These are phyloP conservation scores for Phytomonas francai DNA, from an alignment of 208 protist species.

Conservation along the genomic window DNA sequence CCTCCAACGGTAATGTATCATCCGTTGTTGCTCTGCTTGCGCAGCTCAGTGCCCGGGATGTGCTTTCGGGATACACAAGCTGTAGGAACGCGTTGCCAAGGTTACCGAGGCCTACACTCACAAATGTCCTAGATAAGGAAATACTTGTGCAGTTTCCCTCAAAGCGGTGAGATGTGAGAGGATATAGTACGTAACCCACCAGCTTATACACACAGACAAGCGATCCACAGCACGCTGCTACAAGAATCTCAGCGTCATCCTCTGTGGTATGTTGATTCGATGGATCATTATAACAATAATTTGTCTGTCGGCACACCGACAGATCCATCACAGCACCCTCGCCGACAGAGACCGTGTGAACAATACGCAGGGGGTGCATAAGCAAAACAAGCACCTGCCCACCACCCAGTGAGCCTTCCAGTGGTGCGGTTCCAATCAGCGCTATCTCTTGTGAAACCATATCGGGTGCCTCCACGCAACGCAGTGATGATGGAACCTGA, in stretches of 20 bases:
- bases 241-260: constrained; percentile 3
- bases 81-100: constrained; percentile 18
- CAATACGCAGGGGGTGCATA: neutral
- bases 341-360: neutral
- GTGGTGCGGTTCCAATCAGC: neutral
- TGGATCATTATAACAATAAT: neutral
- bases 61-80: neutral
- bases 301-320: neutral
- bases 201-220: constrained; percentile 26
- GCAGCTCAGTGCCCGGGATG: neutral
- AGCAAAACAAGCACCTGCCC: neutral
- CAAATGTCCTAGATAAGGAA: constrained; percentile 21
- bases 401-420: neutral
- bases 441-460: neutral
- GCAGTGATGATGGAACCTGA: neutral
- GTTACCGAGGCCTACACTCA: constrained; percentile 23
- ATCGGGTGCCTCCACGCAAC: neutral
- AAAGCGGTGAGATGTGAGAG: constrained; percentile 12
- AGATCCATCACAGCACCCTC: neutral
- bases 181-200: constrained; percentile 13
- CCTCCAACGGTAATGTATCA: neutral
- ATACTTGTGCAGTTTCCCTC: constrained; percentile 23
- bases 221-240: constrained; percentile 2
- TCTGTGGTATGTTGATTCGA: neutral
- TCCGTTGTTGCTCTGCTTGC: neutral